A percentile compares a stretch with the other conserved stretches of the same genome.
These are phyloP conservation scores for Pseudogymnoascus sp. DNA, from an alignment of 2,329 filamentous ascomycete species.

Conservation along the genomic window DNA sequence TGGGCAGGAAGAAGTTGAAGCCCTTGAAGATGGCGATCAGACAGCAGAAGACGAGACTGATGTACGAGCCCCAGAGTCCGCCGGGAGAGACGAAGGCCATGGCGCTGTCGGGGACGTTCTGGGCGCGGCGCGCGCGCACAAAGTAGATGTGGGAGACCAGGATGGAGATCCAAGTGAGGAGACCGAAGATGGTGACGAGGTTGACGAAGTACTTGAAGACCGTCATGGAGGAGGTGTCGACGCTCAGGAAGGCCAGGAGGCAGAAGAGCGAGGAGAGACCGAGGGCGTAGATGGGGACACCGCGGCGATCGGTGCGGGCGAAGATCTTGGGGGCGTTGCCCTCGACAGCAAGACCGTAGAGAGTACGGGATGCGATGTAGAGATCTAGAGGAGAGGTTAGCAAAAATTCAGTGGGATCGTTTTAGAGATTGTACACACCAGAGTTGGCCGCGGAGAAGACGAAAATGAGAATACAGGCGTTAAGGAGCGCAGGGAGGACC, in stretches of 20 bases:
- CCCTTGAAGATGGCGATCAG: conserved; percentile 78
- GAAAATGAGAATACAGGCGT: conserved; percentile 59
- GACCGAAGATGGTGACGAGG: conserved; percentile 42
- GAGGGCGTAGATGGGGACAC: conserved; percentile 43
- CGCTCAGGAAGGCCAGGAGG: conserved; percentile 59
- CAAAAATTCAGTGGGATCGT: background rate
- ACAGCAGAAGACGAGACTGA: conserved; percentile 61
- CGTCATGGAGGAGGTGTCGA: conserved; percentile 49
- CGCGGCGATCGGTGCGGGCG: conserved; percentile 46
- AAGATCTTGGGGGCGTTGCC: conserved; percentile 60
- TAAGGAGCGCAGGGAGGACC: conserved; percentile 59
- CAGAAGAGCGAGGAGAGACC: conserved; percentile 46
- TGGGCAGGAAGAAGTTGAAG: conserved; percentile 62
- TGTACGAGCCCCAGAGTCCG: conserved; percentile 61
- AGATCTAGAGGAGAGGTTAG: conserved; percentile 31
- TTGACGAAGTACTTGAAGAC: conserved; percentile 69
- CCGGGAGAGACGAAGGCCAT: conserved; percentile 64
- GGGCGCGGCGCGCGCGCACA: conserved; percentile 53
- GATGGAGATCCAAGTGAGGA: conserved; percentile 29
- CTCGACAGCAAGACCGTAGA: conserved; percentile 61
- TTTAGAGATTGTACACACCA: conserved; percentile 20
- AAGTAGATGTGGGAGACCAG: conserved; percentile 64
- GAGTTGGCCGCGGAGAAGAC: conserved; percentile 57
- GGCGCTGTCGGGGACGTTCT: conserved; percentile 46
- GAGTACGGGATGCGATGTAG: conserved; percentile 61